These are phyloP conservation scores for Amphicarpaea edgeworthii DNA, from an alignment of 306 rosid genomes.

Conservation along the genomic window DNA sequence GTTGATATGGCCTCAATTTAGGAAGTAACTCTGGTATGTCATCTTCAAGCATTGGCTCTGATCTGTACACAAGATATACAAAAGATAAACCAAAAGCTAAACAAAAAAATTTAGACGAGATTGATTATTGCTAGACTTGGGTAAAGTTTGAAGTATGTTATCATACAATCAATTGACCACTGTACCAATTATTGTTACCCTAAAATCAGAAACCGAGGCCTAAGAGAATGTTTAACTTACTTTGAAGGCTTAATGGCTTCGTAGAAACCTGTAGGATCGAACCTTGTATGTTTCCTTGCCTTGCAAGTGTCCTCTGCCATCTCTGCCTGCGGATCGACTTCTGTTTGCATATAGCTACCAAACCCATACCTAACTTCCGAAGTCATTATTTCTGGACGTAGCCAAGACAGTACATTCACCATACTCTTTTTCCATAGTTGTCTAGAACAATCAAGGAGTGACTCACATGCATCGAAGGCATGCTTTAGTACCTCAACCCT, in stretches of 20 bases:
- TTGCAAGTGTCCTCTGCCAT: conserved; percentile 46
- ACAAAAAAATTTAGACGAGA: conserved; percentile 10
- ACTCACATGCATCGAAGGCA: conserved; percentile 79
- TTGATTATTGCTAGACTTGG: conserved; percentile 1
- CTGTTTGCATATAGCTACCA: conserved; percentile 56
- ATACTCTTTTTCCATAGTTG: conserved; percentile 90
- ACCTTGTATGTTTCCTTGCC: conserved; percentile 53
- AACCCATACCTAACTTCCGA: conserved; percentile 78
- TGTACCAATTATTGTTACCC: conserved; percentile 12
- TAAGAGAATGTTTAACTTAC: conserved; percentile 63
- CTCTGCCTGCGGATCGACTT: conserved; percentile 54
- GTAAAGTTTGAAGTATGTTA: conserved; percentile 19
- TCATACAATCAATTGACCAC: conserved; percentile 20
- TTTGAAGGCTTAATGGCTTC: conserved; percentile 95
- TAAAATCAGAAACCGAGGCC: conserved; percentile 30
- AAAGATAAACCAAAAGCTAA: conserved; percentile 43
- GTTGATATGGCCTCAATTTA: conserved; percentile 87
- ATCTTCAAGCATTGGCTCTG: conserved; percentile 75
- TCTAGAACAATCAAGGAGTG: conserved; percentile 76
- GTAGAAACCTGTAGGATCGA: conserved; percentile 82
- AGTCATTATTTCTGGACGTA: conserved; percentile 83
- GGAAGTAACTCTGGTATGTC: conserved; percentile 86
- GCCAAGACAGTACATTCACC: conserved; percentile 87
- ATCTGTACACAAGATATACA: conserved; percentile 59
- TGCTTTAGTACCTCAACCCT: conserved; percentile 76